Conservation (phyloP, 768 basidiomycete species). For the Pilatotrama ljubarskyi region DNA sequence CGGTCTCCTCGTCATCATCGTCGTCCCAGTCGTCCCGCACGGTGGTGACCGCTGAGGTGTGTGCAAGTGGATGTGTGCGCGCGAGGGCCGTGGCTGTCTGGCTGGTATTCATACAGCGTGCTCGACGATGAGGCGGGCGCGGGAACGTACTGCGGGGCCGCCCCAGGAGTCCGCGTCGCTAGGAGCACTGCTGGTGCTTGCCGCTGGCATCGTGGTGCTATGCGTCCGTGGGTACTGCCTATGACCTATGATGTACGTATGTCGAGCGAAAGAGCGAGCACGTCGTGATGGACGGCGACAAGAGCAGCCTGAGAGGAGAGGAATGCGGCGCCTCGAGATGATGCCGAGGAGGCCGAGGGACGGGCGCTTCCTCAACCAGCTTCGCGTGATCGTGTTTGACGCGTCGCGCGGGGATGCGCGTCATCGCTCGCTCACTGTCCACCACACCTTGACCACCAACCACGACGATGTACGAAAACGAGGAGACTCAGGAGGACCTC, state of each 20-base stretch:
- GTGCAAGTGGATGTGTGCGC: not conserved
- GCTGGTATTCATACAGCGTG: not conserved
- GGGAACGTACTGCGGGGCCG: conserved; percentile 15
- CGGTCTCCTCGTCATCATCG: conserved; percentile 46
- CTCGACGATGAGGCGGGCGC: not conserved
- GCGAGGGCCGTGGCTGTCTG: not conserved
- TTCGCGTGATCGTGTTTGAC: conserved; percentile 7
- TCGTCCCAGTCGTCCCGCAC: conserved; percentile 63
- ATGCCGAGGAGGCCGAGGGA: too few species aligned
- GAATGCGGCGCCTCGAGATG: not conserved
- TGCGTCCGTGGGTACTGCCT: too few species aligned
- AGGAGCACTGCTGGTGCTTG: not conserved
- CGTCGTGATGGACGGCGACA: not conserved
- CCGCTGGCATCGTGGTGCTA: conserved; percentile 2
- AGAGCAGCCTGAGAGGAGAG: too few species aligned
- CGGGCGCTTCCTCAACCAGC: not conserved
- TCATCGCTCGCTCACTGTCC: not conserved
- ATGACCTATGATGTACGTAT: too few species aligned
- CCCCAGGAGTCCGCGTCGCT: conserved; percentile 16
- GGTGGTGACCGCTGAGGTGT: not conserved
- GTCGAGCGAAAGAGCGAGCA: too few species aligned
- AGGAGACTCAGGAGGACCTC: conserved; percentile 12
- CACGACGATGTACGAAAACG: not conserved
- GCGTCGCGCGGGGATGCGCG: conserved; percentile 5
- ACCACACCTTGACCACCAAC: not conserved